These are phyloP conservation scores for Zoysia japonica DNA, from an alignment of 176 grass and related monocot species.

Conservation along the genomic window DNA sequence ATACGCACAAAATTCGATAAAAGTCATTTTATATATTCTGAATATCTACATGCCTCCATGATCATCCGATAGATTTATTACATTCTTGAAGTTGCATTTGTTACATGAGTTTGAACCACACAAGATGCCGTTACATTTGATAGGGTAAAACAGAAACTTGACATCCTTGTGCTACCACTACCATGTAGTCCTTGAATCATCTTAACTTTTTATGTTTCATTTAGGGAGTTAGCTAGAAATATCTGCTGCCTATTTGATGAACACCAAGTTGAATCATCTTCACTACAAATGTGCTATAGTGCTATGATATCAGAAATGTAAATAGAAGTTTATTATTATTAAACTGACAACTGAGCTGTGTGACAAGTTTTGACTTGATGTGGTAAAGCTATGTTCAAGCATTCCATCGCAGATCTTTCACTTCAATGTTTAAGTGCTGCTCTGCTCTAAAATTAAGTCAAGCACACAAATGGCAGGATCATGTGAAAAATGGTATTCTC, in stretches of 20 bases:
- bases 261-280: conserved; percentile 14
- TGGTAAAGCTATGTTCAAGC: neutral
- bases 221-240: neutral
- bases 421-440: neutral
- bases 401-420: neutral
- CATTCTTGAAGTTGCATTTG: conserved; percentile 7
- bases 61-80: neutral
- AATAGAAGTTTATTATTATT: neutral
- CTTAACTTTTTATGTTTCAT: neutral
- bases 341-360: neutral
- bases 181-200: conserved; percentile 1
- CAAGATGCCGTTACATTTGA: neutral
- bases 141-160: neutral
- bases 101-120: neutral
- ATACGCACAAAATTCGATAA: neutral
- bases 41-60: neutral
- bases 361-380: neutral
- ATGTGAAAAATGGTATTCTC: neutral
- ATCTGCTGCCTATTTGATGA: conserved; percentile 9
- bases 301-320: neutral
- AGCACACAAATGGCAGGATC: neutral
- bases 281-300: neutral
- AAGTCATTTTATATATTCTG: neutral
- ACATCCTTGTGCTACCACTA: neutral
- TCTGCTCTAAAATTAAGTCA: neutral